phyloP scores from a whole-genome alignment of 495 filamentous ascomycete genomes.

The Aspergillus leporis region DNA sequence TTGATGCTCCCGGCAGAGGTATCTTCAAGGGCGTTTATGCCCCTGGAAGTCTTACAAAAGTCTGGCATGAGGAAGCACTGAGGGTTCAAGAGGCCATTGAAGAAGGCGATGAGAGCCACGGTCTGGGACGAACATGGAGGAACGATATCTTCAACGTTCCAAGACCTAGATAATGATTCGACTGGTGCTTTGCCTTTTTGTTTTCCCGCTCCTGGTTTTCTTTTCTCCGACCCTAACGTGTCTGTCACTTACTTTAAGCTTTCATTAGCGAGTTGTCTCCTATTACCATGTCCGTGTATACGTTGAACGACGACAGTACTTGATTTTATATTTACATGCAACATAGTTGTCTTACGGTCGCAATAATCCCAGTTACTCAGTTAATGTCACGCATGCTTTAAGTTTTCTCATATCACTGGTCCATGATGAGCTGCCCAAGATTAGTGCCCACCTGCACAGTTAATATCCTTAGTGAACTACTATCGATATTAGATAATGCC shows the following conservation, averaged over 20 bases:
- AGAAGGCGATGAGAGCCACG: constrained; percentile 52
- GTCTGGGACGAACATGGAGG: constrained; percentile 59
- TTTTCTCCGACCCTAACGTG: background rate
- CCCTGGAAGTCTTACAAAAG: constrained; percentile 81
- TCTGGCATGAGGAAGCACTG: constrained; percentile 79
- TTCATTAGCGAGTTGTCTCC: background rate
- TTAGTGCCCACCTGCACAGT: background rate
- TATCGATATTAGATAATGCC: background rate
- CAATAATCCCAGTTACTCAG: background rate
- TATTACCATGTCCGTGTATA: background rate
- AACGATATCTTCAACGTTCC: constrained; percentile 82
- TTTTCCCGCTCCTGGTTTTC: background rate
- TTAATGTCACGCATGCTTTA: background rate
- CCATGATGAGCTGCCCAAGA: background rate
- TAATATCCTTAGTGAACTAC: background rate
- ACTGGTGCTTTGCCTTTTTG: background rate
- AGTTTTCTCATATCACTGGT: background rate
- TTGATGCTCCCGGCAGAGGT: constrained; percentile 61
- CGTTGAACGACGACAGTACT: background rate
- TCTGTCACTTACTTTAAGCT: background rate
- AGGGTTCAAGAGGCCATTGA: constrained; percentile 63
- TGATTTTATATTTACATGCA: background rate
- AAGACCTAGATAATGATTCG: constrained; percentile 6
- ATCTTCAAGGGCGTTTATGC: constrained; percentile 84
- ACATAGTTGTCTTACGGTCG: background rate